A percentile compares a stretch with the other conserved stretches of the same genome.
Evolutionary conservation across 768 basidiomycete genomes (phyloP).

Genomic region (Leccinum longicurvipes): DNA sequence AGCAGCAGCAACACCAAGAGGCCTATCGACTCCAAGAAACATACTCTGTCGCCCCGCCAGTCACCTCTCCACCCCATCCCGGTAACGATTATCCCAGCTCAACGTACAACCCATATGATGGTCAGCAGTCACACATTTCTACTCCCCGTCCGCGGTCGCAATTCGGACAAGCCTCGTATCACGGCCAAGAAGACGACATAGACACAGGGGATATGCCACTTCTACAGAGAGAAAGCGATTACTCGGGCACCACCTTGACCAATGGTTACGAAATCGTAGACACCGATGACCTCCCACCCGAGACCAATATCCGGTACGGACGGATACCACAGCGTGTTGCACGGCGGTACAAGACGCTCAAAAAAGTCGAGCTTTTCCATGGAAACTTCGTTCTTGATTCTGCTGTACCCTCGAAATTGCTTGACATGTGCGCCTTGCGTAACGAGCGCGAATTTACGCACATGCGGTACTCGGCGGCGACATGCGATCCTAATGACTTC

Average conservation of each 20-base stretch:
- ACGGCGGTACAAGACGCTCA: conserved; percentile 89
- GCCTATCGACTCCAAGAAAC: conserved; percentile 22
- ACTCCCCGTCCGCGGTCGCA: conserved; percentile 26
- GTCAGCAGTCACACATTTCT: conserved; percentile 15
- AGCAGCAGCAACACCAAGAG: conserved; percentile 22
- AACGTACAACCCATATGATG: conserved; percentile 24
- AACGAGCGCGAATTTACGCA: conserved; percentile 90
- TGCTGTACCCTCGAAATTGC: conserved; percentile 84
- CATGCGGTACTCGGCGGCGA: conserved; percentile 95
- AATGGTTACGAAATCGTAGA: conserved; percentile 40
- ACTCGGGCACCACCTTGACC: conserved; percentile 37
- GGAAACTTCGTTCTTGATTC: conserved; percentile 93
- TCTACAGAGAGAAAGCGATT: conserved; percentile 41
- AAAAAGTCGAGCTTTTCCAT: conserved; percentile 88
- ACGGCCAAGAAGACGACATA: conserved; percentile 40
- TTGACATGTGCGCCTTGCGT: conserved; percentile 74
- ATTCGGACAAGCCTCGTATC: conserved; percentile 32
- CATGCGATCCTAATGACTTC: conserved; percentile 95
- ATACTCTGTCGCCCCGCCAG: conserved; percentile 13
- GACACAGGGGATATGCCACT: conserved; percentile 70
- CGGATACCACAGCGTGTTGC: conserved; percentile 89
- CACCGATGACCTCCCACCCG: conserved; percentile 32
- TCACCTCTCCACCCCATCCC: conserved; percentile 21
- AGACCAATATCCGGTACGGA: conserved; percentile 78
- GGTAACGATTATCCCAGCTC: conserved; percentile 11